These are phyloP conservation scores for Akanthomyces dipterigenus DNA, from an alignment of 2,329 filamentous ascomycete genomes.

Conservation along the genomic window DNA sequence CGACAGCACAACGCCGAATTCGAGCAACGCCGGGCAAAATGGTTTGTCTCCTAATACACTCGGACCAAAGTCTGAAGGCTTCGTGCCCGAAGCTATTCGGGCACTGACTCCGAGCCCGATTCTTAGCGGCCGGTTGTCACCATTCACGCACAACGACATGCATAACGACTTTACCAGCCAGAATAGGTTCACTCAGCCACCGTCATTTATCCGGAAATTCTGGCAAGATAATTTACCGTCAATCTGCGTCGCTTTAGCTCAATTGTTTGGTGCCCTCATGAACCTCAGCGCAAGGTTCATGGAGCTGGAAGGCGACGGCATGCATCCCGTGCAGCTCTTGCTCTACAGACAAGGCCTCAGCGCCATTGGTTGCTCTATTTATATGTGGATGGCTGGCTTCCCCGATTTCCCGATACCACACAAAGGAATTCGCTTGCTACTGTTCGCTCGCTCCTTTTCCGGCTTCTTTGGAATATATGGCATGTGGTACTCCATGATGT, in stretches of 20 bases:
- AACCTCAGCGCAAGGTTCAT: slow-evolving; percentile 73
- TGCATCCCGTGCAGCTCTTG: slow-evolving; percentile 80
- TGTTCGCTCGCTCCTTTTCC: slow-evolving; percentile 60
- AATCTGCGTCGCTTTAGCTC: slow-evolving; percentile 64
- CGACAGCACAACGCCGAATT: neutral
- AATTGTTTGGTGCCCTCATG: slow-evolving; percentile 80
- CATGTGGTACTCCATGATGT: slow-evolving; percentile 61
- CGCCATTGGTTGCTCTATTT: slow-evolving; percentile 54
- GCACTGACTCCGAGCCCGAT: slow-evolving; percentile 17
- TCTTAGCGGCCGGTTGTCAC: slow-evolving; percentile 16
- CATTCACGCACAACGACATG: slow-evolving; percentile 11
- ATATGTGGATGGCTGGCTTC: slow-evolving; percentile 66
- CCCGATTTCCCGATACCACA: slow-evolving; percentile 65
- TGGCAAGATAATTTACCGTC: slow-evolving; percentile 67
- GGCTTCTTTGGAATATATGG: slow-evolving; percentile 77
- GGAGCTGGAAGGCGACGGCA: slow-evolving; percentile 62
- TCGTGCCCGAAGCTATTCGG: neutral
- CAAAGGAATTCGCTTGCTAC: slow-evolving; percentile 57
- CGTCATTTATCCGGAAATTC: slow-evolving; percentile 27
- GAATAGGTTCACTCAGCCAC: neutral
- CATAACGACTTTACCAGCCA: neutral
- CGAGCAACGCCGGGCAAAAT: neutral
- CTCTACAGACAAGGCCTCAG: slow-evolving; percentile 76
- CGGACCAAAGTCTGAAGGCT: neutral
- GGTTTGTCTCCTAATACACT: neutral